Conservation (phyloP, 257 asterid species). For the Solanum chmielewskii region DNA sequence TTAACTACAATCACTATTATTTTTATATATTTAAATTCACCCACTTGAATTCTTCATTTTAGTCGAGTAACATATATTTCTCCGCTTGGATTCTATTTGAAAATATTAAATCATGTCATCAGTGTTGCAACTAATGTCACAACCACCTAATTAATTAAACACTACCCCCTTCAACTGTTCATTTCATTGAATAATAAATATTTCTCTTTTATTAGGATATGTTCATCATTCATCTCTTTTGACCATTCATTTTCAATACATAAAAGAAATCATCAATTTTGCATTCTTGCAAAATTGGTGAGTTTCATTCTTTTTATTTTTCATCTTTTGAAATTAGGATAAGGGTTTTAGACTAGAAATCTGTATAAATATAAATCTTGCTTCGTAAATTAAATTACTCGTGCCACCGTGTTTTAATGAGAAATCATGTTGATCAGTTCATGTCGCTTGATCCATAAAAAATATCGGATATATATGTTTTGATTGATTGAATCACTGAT, state of each 20-base stretch:
- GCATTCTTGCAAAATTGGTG: too few species aligned
- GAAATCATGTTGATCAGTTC: too few species aligned
- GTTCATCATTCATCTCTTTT: not conserved
- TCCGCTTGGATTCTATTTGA: not conserved
- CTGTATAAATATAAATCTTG: not conserved
- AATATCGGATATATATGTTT: too few species aligned
- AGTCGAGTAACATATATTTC: not conserved
- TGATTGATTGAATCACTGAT: not conserved
- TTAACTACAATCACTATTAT: not conserved
- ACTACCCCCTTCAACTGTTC: not conserved
- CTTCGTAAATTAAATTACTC: too few species aligned
- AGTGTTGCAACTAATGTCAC: too few species aligned
- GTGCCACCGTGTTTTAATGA: not conserved
- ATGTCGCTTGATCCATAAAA: not conserved
- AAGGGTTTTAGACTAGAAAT: not conserved
- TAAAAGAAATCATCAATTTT: too few species aligned
- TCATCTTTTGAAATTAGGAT: not conserved
- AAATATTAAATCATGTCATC: not conserved
- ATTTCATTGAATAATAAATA: not conserved
- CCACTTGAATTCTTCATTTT: not conserved
- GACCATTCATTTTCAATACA: not conserved
- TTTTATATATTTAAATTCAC: not conserved
- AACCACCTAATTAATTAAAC: not conserved
- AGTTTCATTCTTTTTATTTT: too few species aligned
- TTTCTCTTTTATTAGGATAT: not conserved